A percentile compares a stretch with the other conserved stretches of the same genome.
These are phyloP conservation scores for Cyclotella cryptica DNA, from an alignment of 108 stramenopile species.

Conservation along the genomic window DNA sequence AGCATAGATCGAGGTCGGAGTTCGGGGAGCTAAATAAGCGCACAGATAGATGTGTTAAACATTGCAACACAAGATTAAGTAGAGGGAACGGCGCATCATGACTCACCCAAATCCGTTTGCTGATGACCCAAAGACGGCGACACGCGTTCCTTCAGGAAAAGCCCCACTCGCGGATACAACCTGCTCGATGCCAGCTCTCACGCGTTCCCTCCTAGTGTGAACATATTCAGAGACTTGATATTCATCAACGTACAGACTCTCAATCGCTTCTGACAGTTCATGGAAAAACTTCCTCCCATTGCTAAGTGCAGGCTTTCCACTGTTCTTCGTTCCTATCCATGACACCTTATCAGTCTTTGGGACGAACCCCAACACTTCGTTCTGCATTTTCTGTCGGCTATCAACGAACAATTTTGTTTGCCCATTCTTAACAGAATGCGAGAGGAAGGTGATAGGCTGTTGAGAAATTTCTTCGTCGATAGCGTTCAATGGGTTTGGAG, in stretches of 20 bases:
- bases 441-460: conserved; percentile 39
- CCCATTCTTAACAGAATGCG: conserved; percentile 53
- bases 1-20: conserved; percentile 89
- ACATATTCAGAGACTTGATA: conserved; percentile 62
- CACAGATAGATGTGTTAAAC: background rate
- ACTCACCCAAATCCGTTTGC: conserved; percentile 90
- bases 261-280: conserved; percentile 73
- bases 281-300: conserved; percentile 55
- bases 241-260: conserved; percentile 38
- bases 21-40: conserved; percentile 54
- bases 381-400: conserved; percentile 73
- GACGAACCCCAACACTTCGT: conserved; percentile 68
- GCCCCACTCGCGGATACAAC: conserved; percentile 66
- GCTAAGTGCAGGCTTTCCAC: conserved; percentile 9
- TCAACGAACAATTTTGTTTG: conserved; percentile 56
- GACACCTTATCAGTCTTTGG: conserved; percentile 58
- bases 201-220: conserved; percentile 67
- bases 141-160: conserved; percentile 82
- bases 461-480: conserved; percentile 9
- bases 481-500: conserved; percentile 52
- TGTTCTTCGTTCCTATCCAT: conserved; percentile 41
- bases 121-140: conserved; percentile 88
- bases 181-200: conserved; percentile 63
- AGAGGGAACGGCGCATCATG: background rate
- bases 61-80: background rate